phyloP scores from a whole-genome alignment of 2,329 filamentous ascomycete genomes.

The Trichoderma atrobrunneum region DNA sequence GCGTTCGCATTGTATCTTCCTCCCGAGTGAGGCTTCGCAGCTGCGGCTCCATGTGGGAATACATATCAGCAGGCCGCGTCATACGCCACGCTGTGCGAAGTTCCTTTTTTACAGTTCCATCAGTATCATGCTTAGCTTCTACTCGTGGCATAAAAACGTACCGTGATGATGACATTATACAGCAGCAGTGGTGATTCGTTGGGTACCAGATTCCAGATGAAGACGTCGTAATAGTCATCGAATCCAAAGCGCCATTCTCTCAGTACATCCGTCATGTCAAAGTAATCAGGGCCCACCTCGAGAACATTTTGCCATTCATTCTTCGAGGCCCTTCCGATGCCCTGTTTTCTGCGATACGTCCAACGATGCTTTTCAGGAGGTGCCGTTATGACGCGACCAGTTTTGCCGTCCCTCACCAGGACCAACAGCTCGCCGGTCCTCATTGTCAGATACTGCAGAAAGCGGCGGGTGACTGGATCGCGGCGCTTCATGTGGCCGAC shows the following conservation, averaged over 20 bases:
- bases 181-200: constrained; percentile 17
- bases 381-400: constrained; percentile 30
- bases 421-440: constrained; percentile 27
- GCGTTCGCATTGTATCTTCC: constrained; percentile 25
- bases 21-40: constrained; percentile 26
- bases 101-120: constrained; percentile 20
- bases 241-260: constrained; percentile 30
- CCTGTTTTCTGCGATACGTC: constrained; percentile 28
- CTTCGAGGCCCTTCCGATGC: constrained; percentile 29
- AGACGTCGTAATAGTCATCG: constrained; percentile 31
- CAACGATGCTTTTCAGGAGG: constrained; percentile 27
- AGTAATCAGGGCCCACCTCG: constrained; percentile 27
- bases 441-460: constrained; percentile 30
- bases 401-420: constrained; percentile 31
- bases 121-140: neutral
- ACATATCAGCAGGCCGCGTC: constrained; percentile 24
- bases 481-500: constrained; percentile 31
- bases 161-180: constrained; percentile 25
- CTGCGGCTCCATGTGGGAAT: constrained; percentile 26
- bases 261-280: constrained; percentile 25
- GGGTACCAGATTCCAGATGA: constrained; percentile 30
- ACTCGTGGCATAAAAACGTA: neutral
- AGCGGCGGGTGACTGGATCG: constrained; percentile 29
- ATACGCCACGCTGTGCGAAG: constrained; percentile 30
- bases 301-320: constrained; percentile 27